Base-by-base conservation (phyloP, 2,329 filamentous ascomycete genomes). In the Pseudocercospora ulei region DNA sequence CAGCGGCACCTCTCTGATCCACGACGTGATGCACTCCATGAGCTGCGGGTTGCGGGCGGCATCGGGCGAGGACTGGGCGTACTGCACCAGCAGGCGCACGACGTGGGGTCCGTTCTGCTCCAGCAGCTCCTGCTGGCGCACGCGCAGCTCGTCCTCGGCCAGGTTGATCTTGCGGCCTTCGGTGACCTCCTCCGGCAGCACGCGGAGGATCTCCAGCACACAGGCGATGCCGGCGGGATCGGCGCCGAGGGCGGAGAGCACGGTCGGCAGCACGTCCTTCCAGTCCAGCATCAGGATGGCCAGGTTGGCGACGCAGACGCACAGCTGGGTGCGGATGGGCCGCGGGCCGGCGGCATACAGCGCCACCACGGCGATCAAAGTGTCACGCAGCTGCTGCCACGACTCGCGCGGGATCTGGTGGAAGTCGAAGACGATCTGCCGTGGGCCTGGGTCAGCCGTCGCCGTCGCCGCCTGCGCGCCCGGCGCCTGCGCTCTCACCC, bases 101-200 rank as follows among this genome's bases (percentile, higher is more conserved):
- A 96, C 90, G 63, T 88, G 79, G 49, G 80, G 71, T 41, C 86
- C 83, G 62, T 96, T 98, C 63, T 94, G 81, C 63, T 82, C 80
- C 62, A 98, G 70, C 56, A 98, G 71, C 64, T 94, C 88, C 62
- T 76, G 77, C 50, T 90, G 95, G 69, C 90, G 82, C 56, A 74
- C 70, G 51, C 71, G 73, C 62, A 98, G 75, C 65, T 96, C 88
- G 70, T 96, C 87, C 82, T 98, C 90, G 76, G 85, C 87, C 68
- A 98, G 75, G 73, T 86, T 94, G 73, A 98, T 95, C 71, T 96
- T 98, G 67, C 90, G 85, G 68, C 90, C 90, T 73, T 98, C 88
- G 54, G 84, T 96, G 59, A 98, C 90, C 73, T 98, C 90, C 71
- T 98, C 90, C 40, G 90, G 90, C 51, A 98, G 78, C 56, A 98